Evolutionary conservation across 805 yeast species (phyloP), one percentile per base, ranked within the genome.

Genomic region (Saturnispora besseyi): DNA sequence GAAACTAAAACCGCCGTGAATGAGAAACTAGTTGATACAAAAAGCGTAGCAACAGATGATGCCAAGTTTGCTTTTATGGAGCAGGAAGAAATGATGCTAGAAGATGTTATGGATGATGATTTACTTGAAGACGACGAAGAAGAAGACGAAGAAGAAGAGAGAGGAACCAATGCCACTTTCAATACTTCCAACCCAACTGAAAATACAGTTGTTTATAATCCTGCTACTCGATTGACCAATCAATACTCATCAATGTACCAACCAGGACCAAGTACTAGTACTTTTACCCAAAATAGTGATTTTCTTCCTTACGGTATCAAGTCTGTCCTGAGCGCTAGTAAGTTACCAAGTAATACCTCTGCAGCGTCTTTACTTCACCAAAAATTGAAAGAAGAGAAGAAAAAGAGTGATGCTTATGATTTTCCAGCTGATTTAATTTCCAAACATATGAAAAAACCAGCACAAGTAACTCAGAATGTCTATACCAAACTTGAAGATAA

Each of bases 391-490:
- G 44, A 57, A 49, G 68, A 70, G 44, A 81, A 81, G 62, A 75
- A 76, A 57, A 81, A 79, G 60, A 76, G 82, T n/a, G 87, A 83
- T 65, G 88, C 89, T 0, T 84, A 82, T 57, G 93, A 84, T 59
- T 82, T 84, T 58, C 91, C 91, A 1, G 66, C 70, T 21, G 78
- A 72, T 42, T 61, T 84, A 41, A 65, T 82, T 11, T 66, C 74
- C 1, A 70, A 67, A 22, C 70, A 59, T 29, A 53, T 56, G 40
- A 68, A 51, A 54, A 71, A 62, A 67, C 76, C 59, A 58, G 74
- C 55, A 54, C 74, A 62, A 42, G 64, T 56, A 29, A 57, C 59
- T 45, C 53, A 56, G 31, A 64, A 57, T 45, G 58, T 65, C 13
- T 65, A 65, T 48, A 59, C 67, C 2, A 49, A 52, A 45, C 50